These are phyloP conservation scores for Porogramme epimiltina DNA, from an alignment of 1,284 basidiomycete genomes.

Conservation along the genomic window DNA sequence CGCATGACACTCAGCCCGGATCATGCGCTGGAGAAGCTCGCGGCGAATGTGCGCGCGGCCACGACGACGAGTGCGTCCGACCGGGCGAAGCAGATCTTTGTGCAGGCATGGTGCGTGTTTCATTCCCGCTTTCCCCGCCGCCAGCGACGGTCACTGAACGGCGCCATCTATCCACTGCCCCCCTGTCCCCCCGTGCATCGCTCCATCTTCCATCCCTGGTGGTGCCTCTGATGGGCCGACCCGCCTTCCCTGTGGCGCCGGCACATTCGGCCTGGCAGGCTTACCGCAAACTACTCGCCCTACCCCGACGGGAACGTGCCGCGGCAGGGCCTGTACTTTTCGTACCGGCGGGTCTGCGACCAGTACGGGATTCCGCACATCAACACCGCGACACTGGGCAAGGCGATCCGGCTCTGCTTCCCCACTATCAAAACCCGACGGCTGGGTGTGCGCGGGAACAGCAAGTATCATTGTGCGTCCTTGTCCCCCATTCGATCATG, in stretches of 20 bases:
- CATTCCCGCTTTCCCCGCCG: conserved; percentile 5
- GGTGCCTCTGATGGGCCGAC: conserved; percentile 4
- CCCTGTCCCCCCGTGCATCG: neutral
- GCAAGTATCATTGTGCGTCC: conserved; percentile 86
- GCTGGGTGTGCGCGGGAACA: conserved; percentile 88
- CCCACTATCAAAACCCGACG: conserved; percentile 93
- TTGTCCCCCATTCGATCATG: conserved; percentile 27
- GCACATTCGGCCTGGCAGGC: conserved; percentile 45
- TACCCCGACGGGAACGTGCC: conserved; percentile 89
- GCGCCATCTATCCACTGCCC: conserved; percentile 10
- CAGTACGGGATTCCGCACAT: conserved; percentile 89
- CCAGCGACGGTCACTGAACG: neutral
- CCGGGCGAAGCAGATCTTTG: conserved; percentile 87
- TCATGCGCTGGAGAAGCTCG: conserved; percentile 81
- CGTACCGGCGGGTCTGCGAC: conserved; percentile 88
- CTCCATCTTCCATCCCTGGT: neutral
- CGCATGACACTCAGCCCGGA: conserved; percentile 74
- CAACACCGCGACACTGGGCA: conserved; percentile 92
- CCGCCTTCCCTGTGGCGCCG: conserved; percentile 1
- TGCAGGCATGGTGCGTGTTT: conserved; percentile 76
- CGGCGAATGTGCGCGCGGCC: conserved; percentile 82
- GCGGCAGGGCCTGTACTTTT: conserved; percentile 87
- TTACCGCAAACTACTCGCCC: conserved; percentile 86
- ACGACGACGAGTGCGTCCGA: conserved; percentile 88
- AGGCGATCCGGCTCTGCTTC: conserved; percentile 90